Evolutionary conservation across 2,329 filamentous ascomycete genomes (phyloP).

Genomic region (Apiospora phragmitis): DNA sequence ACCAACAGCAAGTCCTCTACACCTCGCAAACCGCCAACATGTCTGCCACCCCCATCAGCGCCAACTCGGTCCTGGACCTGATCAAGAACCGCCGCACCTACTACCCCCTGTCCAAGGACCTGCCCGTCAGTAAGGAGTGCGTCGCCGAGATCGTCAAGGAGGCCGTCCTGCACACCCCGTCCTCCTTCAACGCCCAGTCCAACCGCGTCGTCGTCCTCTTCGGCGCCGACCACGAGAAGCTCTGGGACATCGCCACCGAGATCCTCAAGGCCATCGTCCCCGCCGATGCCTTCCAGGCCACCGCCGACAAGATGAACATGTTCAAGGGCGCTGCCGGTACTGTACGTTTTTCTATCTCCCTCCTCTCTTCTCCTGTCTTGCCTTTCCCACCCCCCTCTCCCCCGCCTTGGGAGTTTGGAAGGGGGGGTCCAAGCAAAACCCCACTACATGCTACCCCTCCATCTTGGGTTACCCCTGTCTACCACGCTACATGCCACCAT

Average conservation of each 20-base stretch:
- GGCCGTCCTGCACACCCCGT: constrained; percentile 69
- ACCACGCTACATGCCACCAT: background rate
- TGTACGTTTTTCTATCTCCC: constrained; percentile 48
- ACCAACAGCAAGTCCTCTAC: background rate
- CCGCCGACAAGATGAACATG: constrained; percentile 37
- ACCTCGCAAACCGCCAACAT: constrained; percentile 35
- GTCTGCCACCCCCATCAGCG: constrained; percentile 39
- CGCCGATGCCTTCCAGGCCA: constrained; percentile 60
- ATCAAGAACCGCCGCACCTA: constrained; percentile 67
- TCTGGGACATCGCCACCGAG: constrained; percentile 75
- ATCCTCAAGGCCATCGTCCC: constrained; percentile 69
- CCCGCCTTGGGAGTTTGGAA: background rate
- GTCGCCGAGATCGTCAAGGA: constrained; percentile 66
- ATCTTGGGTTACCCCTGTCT: too few species aligned
- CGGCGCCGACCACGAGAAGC: constrained; percentile 79
- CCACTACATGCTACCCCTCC: too few species aligned
- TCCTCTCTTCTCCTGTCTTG: constrained; percentile 7
- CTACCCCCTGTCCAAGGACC: constrained; percentile 68
- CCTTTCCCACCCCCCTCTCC: background rate
- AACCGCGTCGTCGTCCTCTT: constrained; percentile 78
- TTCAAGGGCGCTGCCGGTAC: constrained; percentile 78
- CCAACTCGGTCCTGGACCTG: constrained; percentile 60
- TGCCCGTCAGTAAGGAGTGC: constrained; percentile 56
- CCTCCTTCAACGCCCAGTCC: constrained; percentile 86
- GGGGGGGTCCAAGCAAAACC: background rate